Evolutionary conservation across 1,139 yeast genomes (phyloP).

Genomic region (Lipomyces yarrowii): DNA sequence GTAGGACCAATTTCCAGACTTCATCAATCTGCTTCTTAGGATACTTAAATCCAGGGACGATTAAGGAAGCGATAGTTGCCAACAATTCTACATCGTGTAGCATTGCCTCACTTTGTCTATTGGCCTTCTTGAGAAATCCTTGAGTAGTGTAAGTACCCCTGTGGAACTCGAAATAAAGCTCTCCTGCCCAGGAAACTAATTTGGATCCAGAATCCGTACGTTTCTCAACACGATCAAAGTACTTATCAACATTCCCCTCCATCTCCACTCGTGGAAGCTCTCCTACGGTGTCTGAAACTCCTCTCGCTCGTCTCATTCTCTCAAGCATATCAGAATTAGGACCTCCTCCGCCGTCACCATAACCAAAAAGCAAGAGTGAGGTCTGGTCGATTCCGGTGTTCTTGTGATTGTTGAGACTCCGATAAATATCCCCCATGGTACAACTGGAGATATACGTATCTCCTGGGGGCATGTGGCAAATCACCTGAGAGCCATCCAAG

Average conservation of each 20-base stretch:
- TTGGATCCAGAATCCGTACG: constrained; percentile 64
- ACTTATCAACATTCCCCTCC: constrained; percentile 75
- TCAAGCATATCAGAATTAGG: constrained; percentile 92
- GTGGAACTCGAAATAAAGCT: constrained; percentile 88
- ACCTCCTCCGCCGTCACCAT: constrained; percentile 98
- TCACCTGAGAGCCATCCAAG: constrained; percentile 85
- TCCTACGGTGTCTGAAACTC: constrained; percentile 76
- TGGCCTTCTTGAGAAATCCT: constrained; percentile 75
- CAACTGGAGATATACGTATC: constrained; percentile 93
- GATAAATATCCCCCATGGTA: constrained; percentile 84
- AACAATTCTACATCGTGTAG: constrained; percentile 81
- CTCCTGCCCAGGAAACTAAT: constrained; percentile 88
- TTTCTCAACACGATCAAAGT: constrained; percentile 65
- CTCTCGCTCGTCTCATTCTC: constrained; percentile 85
- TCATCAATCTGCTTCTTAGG: constrained; percentile 67
- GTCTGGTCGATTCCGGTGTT: constrained; percentile 76
- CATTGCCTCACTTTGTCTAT: constrained; percentile 72
- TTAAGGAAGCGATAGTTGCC: constrained; percentile 72
- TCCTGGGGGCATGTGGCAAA: constrained; percentile 96
- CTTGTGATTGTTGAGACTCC: constrained; percentile 79
- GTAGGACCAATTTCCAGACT: constrained; percentile 82
- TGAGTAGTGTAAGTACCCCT: constrained; percentile 95
- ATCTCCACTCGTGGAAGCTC: constrained; percentile 73
- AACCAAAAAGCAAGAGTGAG: constrained; percentile 79
- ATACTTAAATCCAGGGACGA: constrained; percentile 55